A percentile compares a stretch with the other conserved stretches of the same genome.
These are phyloP conservation scores for Puya raimondii DNA, from an alignment of 176 grass and related monocot genomes.

Conservation along the genomic window DNA sequence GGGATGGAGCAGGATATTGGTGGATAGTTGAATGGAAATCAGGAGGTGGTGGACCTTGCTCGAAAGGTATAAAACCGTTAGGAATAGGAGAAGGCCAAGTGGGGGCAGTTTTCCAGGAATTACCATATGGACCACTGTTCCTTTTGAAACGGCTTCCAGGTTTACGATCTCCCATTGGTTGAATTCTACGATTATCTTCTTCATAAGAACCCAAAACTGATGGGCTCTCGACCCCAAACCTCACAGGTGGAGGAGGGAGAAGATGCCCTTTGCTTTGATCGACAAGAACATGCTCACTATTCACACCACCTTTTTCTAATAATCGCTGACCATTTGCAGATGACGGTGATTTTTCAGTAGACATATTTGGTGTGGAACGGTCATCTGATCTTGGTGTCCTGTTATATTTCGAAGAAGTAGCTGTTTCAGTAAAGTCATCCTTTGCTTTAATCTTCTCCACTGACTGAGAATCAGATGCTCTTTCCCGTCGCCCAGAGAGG, in stretches of 20 bases:
- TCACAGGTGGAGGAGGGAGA: constrained; percentile 6
- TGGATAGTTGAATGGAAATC: constrained; percentile 29
- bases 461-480: constrained; percentile 14
- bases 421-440: constrained; percentile 10
- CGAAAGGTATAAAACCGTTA: constrained; percentile 35
- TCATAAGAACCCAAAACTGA: constrained; percentile 28
- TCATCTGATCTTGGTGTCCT: constrained; percentile 29
- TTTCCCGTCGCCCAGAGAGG: constrained; percentile 17
- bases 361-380: constrained; percentile 16
- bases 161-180: constrained; percentile 12
- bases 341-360: constrained; percentile 21
- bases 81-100: constrained; percentile 24
- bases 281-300: neutral
- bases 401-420: constrained; percentile 26
- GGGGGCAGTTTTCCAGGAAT: constrained; percentile 22
- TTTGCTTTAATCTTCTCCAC: constrained; percentile 10
- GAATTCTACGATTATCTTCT: constrained; percentile 23
- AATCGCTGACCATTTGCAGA: constrained; percentile 16
- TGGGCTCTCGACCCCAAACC: constrained; percentile 21
- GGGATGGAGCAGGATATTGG: constrained; percentile 22
- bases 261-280: constrained; percentile 12
- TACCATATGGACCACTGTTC: constrained; percentile 20
- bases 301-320: constrained; percentile 8
- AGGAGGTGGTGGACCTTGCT: constrained; percentile 24
- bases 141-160: constrained; percentile 26